A percentile compares a stretch with the other conserved stretches of the same genome.
Evolutionary conservation across 2,329 filamentous ascomycete genomes (phyloP).

Genomic region (Lasiodiplodia gonubiensis): DNA sequence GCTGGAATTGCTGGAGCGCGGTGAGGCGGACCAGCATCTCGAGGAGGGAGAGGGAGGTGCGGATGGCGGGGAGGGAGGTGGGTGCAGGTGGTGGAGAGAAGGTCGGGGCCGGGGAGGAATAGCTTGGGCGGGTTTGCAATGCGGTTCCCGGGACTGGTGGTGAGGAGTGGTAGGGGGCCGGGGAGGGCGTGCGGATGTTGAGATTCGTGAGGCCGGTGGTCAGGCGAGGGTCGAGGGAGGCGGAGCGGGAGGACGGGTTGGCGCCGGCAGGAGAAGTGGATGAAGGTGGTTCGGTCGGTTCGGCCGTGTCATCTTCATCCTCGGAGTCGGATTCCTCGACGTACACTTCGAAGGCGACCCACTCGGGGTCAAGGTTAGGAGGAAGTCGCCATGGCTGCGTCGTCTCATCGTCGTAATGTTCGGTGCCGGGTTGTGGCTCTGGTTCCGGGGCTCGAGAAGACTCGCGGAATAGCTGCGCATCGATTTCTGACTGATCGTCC

Average conservation of each 20-base stretch:
- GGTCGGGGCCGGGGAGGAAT: conserved; percentile 39
- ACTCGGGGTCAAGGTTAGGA: conserved; percentile 80
- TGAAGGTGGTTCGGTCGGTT: conserved; percentile 34
- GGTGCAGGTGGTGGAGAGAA: conserved; percentile 31
- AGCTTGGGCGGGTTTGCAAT: conserved; percentile 36
- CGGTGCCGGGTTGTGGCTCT: conserved; percentile 28
- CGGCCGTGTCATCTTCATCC: conserved; percentile 55
- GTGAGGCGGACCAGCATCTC: conserved; percentile 87
- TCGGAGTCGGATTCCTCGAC: conserved; percentile 66
- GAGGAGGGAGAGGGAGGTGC: conserved; percentile 76
- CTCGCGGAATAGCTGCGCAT: conserved; percentile 53
- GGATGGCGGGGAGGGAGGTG: conserved; percentile 56
- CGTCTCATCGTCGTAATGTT: conserved; percentile 31
- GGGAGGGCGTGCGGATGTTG: conserved; percentile 43
- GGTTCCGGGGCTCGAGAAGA: conserved; percentile 39
- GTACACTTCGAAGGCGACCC: conserved; percentile 89
- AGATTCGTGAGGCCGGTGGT: conserved; percentile 54
- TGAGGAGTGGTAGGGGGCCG: conserved; percentile 32
- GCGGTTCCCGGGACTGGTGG: conserved; percentile 33
- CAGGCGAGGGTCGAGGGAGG: conserved; percentile 35
- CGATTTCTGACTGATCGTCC: conserved; percentile 52
- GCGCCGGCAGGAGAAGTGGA: conserved; percentile 24
- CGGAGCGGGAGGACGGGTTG: conserved; percentile 3
- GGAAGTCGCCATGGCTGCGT: conserved; percentile 66
- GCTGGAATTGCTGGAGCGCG: conserved; percentile 89